Percentiles rank a stretch among this genome's conserved stretches.
These are phyloP conservation scores for Euphorbia schlechtendalii DNA, from an alignment of 441 rosid species.

Conservation along the genomic window DNA sequence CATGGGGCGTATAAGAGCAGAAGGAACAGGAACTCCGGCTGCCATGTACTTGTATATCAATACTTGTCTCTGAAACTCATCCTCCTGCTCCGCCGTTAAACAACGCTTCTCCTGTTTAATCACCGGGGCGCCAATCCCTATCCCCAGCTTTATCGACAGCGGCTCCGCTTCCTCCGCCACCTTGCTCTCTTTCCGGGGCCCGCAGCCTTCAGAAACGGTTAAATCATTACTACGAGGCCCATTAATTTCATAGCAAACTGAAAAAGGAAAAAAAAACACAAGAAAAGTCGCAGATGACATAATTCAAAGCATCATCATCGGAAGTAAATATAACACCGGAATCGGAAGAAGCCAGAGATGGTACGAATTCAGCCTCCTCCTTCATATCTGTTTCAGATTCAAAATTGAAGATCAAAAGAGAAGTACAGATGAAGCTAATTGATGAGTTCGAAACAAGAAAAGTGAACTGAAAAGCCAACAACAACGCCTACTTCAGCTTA, in stretches of 20 bases:
- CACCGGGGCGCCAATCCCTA: constrained; percentile 23
- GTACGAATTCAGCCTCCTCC: not conserved
- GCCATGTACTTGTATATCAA: constrained; percentile 42
- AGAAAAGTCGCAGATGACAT: not conserved
- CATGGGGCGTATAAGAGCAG: constrained; percentile 39
- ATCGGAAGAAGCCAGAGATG: not conserved
- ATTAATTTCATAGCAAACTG: not conserved
- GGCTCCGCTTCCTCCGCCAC: constrained; percentile 10
- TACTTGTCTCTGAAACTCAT: constrained; percentile 48
- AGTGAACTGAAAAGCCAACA: constrained; percentile 8
- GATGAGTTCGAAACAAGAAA: not conserved
- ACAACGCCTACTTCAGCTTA: not conserved
- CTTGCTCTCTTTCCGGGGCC: constrained; percentile 12
- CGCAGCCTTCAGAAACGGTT: constrained; percentile 10
- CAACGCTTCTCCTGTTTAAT: constrained; percentile 17
- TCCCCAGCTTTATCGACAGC: constrained; percentile 28
- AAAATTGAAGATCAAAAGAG: not conserved
- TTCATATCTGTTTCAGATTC: constrained; percentile 3
- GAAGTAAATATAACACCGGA: not conserved
- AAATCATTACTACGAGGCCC: not conserved
- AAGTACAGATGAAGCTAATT: not conserved
- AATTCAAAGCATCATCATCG: not conserved
- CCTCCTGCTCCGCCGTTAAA: constrained; percentile 44
- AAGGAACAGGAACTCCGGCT: constrained; percentile 48
- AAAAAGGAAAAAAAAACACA: not conserved